phyloP scores from a whole-genome alignment of 345 rosid species.

The Bruguiera parviflora region DNA sequence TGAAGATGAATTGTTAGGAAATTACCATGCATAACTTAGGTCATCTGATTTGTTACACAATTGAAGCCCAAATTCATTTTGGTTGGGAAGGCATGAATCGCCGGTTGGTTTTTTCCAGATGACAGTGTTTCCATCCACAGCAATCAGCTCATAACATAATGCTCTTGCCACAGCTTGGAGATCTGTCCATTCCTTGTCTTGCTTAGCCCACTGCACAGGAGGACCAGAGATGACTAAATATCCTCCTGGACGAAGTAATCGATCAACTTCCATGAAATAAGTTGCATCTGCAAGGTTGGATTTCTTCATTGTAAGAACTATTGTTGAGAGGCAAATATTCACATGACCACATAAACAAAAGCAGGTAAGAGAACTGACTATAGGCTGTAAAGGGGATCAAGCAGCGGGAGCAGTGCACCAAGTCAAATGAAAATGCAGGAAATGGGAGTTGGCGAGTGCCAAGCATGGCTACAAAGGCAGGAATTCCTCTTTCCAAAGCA shows the following conservation, averaged over 20 bases:
- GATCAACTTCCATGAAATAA: slow-evolving; percentile 89
- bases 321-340: slow-evolving; percentile 7
- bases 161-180: slow-evolving; percentile 92
- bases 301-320: slow-evolving; percentile 20
- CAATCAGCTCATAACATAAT: slow-evolving; percentile 83
- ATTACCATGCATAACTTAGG: slow-evolving; percentile 79
- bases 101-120: slow-evolving; percentile 88
- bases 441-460: slow-evolving; percentile 98
- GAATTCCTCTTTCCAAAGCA: slow-evolving; percentile 94
- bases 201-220: slow-evolving; percentile 97
- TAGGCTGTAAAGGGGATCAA: slow-evolving; percentile 93
- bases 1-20: slow-evolving; percentile 9
- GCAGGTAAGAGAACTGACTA: slow-evolving; percentile 53
- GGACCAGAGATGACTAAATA: slow-evolving; percentile 96
- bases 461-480: slow-evolving; percentile 97
- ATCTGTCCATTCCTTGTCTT: slow-evolving; percentile 97
- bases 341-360: not conserved
- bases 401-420: slow-evolving; percentile 90
- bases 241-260: slow-evolving; percentile 89
- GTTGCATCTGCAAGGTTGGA: slow-evolving; percentile 70
- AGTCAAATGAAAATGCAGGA: slow-evolving; percentile 84
- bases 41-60: slow-evolving; percentile 66
- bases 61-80: slow-evolving; percentile 71
- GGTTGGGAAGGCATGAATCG: slow-evolving; percentile 67
- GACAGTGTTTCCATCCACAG: slow-evolving; percentile 89